A percentile compares a stretch with the other conserved stretches of the same genome.
phyloP scores from a whole-genome alignment of 2,329 filamentous ascomycete genomes.

The Colletotrichum lentis region DNA sequence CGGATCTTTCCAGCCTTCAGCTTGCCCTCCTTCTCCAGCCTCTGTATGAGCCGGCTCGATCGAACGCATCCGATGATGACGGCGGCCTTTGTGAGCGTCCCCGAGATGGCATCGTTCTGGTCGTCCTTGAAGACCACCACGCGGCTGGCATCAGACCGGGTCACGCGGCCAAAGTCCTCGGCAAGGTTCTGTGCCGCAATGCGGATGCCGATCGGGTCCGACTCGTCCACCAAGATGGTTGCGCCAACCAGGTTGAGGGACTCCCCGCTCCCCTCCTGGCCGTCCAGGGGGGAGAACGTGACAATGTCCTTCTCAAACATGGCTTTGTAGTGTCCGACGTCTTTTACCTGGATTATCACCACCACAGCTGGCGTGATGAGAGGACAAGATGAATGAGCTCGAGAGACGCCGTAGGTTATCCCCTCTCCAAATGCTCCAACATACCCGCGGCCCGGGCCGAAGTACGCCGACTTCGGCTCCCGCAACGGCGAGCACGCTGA shows the following conservation, averaged over 20 bases:
- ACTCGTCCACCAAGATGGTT: slow-evolving; percentile 44
- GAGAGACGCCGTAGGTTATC: neutral
- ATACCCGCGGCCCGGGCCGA: neutral
- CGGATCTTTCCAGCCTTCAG: slow-evolving; percentile 57
- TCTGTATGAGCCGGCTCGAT: slow-evolving; percentile 56
- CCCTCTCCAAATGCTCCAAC: neutral
- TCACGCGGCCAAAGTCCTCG: slow-evolving; percentile 44
- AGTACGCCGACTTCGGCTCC: slow-evolving; percentile 10
- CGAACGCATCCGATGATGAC: slow-evolving; percentile 40
- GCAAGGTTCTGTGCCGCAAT: slow-evolving; percentile 47
- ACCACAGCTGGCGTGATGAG: neutral
- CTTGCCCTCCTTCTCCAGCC: slow-evolving; percentile 54
- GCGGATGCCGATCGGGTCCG: slow-evolving; percentile 46
- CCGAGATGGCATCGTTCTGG: neutral
- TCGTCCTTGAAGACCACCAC: neutral
- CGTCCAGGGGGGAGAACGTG: slow-evolving; percentile 39
- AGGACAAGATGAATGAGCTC: neutral
- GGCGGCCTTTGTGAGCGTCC: neutral
- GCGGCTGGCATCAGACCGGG: slow-evolving; percentile 19
- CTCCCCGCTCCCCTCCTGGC: neutral
- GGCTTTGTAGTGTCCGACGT: neutral
- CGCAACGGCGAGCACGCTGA: neutral
- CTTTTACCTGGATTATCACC: neutral
- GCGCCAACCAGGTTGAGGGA: slow-evolving; percentile 44
- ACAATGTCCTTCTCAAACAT: slow-evolving; percentile 45